Evolutionary conservation across 371 early-diverging fungal genomes (phyloP).

Genomic region (Racocetra persica): DNA sequence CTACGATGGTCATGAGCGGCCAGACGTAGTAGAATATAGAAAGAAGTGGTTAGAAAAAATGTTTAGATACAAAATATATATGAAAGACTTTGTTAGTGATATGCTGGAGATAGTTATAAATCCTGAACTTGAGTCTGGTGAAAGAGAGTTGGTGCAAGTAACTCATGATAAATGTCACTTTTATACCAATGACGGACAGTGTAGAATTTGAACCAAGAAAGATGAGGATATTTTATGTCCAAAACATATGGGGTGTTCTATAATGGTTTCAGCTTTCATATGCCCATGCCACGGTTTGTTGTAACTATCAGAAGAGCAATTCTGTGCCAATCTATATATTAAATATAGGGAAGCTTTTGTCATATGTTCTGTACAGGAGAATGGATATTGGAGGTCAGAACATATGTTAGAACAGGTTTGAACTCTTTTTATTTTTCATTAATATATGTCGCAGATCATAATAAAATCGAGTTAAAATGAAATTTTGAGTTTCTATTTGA

Average conservation of each 20-base stretch:
- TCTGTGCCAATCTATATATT: constrained; percentile 14
- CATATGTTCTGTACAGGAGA: neutral
- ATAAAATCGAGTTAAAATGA: neutral
- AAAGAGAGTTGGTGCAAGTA: constrained; percentile 19
- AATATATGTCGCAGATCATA: no score
- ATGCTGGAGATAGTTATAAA: neutral
- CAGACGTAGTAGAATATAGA: constrained; percentile 3
- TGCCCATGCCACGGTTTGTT: neutral
- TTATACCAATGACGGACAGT: constrained; percentile 20
- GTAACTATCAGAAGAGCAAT: neutral
- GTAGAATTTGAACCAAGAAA: neutral
- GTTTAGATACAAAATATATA: constrained; percentile 9
- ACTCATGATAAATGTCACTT: constrained; percentile 34
- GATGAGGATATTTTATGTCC: neutral
- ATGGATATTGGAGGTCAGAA: constrained; percentile 35
- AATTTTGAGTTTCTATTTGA: neutral
- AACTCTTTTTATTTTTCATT: neutral
- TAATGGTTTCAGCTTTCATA: neutral
- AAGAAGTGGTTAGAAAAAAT: neutral
- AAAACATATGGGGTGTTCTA: constrained; percentile 66
- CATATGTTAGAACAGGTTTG: constrained; percentile 31
- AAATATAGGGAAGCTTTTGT: neutral
- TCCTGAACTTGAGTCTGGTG: neutral
- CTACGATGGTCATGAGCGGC: constrained; percentile 29
- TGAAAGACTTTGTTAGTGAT: constrained; percentile 27